phyloP scores from a whole-genome alignment of 305 asterid species.

The Solanum hybrid region DNA sequence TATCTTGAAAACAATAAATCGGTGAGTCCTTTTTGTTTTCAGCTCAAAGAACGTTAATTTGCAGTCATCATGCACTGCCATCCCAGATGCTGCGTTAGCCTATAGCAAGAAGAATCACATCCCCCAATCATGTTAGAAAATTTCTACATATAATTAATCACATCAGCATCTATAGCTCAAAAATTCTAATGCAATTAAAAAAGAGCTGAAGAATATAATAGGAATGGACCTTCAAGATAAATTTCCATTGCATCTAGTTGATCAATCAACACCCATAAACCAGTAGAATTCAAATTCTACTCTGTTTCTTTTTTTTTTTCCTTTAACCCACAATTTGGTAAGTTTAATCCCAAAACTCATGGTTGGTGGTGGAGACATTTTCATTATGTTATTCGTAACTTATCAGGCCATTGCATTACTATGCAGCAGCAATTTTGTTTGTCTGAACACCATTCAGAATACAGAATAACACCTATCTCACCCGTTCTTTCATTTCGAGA shows the following conservation, averaged over 20 bases:
- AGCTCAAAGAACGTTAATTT: constrained; percentile 53
- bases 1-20: constrained; percentile 49
- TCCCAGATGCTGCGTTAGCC: constrained; percentile 63
- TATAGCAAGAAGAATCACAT: background rate
- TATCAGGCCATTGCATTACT: background rate
- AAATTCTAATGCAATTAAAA: background rate
- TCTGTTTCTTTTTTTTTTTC: background rate
- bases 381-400: background rate
- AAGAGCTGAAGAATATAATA: background rate
- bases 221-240: background rate
- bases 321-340: background rate
- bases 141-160: background rate
- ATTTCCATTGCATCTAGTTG: background rate
- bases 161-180: background rate
- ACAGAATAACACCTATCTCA: background rate
- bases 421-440: background rate
- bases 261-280: background rate
- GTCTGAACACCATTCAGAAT: background rate
- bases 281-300: background rate
- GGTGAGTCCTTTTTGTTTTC: constrained; percentile 50
- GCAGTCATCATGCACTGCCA: constrained; percentile 64
- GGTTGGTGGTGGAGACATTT: background rate
- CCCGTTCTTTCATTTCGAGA: background rate
- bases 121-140: background rate
- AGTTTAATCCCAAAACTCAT: background rate